Evolutionary conservation across 75 land plant species (phyloP).

Genomic region (Pinus tabuliformis): DNA sequence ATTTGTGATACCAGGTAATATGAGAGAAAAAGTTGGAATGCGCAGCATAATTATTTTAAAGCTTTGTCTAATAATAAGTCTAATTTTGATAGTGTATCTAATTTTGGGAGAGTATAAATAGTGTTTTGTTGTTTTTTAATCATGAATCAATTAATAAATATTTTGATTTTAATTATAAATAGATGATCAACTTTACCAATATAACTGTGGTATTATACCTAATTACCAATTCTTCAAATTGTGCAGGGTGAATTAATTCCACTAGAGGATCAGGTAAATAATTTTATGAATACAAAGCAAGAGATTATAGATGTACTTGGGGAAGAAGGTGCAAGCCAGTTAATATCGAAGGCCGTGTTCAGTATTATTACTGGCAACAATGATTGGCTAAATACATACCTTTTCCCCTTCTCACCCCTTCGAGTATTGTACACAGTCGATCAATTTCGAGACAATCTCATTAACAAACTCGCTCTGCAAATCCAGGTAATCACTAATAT

Average conservation of each 20-base stretch:
- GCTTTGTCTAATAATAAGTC: too few relatives aligned
- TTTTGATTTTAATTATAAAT: too few relatives aligned
- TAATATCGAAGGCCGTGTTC: constrained; percentile 14
- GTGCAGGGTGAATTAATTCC: constrained; percentile 12
- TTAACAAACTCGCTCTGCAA: constrained; percentile 9
- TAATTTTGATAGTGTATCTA: too few relatives aligned
- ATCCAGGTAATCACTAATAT: constrained; percentile 9
- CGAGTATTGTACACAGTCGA: constrained; percentile 8
- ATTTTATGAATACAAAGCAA: constrained; percentile 14
- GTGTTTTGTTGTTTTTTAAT: too few relatives aligned
- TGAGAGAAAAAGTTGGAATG: too few relatives aligned
- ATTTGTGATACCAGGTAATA: too few relatives aligned
- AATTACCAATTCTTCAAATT: neutral
- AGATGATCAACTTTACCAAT: too few relatives aligned
- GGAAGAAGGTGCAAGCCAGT: neutral
- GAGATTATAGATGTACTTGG: constrained; percentile 14
- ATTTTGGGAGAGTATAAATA: too few relatives aligned
- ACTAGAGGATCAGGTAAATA: constrained; percentile 12
- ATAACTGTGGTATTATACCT: too few relatives aligned
- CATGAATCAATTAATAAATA: too few relatives aligned
- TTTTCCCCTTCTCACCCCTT: constrained; percentile 22
- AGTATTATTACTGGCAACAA: constrained; percentile 21
- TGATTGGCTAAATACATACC: constrained; percentile 37
- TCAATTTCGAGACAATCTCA: constrained; percentile 10
- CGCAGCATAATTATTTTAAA: too few relatives aligned